Percentiles rank a stretch among this genome's conserved stretches.
Conservation (phyloP, 1,284 basidiomycete genomes). For the Golubevia sp. region DNA sequence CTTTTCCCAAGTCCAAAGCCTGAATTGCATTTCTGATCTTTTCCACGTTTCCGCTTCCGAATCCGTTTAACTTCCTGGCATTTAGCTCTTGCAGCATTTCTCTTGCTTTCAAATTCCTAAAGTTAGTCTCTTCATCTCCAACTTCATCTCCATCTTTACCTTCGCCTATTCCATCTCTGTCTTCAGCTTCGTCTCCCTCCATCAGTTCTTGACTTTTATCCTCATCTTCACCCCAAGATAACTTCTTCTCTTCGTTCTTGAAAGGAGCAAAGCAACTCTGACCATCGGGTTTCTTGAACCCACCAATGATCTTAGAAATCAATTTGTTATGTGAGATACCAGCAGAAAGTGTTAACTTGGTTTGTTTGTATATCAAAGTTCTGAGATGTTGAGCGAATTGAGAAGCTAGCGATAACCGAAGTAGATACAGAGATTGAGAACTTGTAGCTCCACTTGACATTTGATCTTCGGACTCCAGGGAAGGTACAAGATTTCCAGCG, state of each 20-base stretch:
- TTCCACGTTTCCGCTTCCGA: constrained; percentile 29
- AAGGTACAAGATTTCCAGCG: constrained; percentile 14
- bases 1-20: too few species aligned
- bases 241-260: too few species aligned
- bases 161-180: background rate
- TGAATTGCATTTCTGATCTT: too few species aligned
- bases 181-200: background rate
- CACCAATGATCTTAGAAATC: constrained; percentile 58
- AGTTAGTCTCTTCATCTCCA: background rate
- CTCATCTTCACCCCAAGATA: background rate
- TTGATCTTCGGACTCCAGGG: background rate
- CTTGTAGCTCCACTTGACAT: background rate
- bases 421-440: constrained; percentile 5
- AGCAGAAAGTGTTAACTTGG: constrained; percentile 60
- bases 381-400: constrained; percentile 58
- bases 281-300: constrained; percentile 59
- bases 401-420: constrained; percentile 34
- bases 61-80: constrained; percentile 25
- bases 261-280: constrained; percentile 31
- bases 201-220: background rate
- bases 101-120: background rate
- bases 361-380: constrained; percentile 38
- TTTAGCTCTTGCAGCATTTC: too few species aligned
- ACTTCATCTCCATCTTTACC: background rate
- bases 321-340: constrained; percentile 59